phyloP scores from a whole-genome alignment of 140 eudicot species.

The Senecio squalidus region DNA sequence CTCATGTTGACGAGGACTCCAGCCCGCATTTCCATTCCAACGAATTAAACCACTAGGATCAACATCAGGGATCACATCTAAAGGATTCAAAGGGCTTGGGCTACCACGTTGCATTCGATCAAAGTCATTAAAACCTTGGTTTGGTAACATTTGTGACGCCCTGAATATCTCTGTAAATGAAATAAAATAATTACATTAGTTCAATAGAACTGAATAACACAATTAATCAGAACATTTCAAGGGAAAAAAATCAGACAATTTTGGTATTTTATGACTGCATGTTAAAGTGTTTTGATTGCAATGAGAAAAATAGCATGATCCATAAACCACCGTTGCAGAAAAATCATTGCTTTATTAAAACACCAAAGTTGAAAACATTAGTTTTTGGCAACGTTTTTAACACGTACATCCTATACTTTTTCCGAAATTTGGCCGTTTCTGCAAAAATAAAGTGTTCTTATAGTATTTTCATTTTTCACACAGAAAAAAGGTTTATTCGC shows the following conservation, averaged over 20 bases:
- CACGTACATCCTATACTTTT: no score
- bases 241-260: neutral
- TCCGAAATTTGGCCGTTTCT: no score
- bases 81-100: constrained; percentile 59
- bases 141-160: constrained; percentile 57
- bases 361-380: no score
- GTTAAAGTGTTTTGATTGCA: neutral
- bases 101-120: constrained; percentile 85
- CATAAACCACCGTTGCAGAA: no score
- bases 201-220: neutral
- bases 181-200: constrained; percentile 3
- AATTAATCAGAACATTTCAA: neutral
- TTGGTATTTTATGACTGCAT: constrained; percentile 8
- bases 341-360: no score
- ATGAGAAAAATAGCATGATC: neutral
- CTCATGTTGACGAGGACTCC: constrained; percentile 68
- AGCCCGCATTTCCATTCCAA: constrained; percentile 55
- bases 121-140: constrained; percentile 68
- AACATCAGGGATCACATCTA: constrained; percentile 50
- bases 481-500: no score
- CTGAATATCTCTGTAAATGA: constrained; percentile 59
- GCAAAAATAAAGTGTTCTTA: neutral
- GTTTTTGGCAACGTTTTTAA: no score
- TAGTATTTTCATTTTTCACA: no score
- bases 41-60: constrained; percentile 48